Base-by-base conservation (phyloP, 495 filamentous ascomycete species). In the Penicillium bialowiezense region DNA sequence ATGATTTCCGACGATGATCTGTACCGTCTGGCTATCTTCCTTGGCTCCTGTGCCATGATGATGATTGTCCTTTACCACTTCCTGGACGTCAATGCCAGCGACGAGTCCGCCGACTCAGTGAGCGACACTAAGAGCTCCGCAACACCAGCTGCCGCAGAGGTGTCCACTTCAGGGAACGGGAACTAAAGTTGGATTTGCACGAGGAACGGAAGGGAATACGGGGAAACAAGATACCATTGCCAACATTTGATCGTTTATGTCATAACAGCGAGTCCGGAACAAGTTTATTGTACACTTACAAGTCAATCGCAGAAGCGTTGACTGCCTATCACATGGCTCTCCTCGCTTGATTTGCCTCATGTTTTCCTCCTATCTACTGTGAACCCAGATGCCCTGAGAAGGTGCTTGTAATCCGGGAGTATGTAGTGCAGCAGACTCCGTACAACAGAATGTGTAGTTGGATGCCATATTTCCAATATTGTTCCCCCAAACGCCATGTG, bases 21-120 rank as follows among this genome's bases (percentile, higher is more conserved):
- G 59, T 88, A 89, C 73, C 77, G 79, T 21, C 84, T 99, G 18
- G 91, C 93, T 69, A 84, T 96, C 64, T 92, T 96, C 70, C 88
- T 97, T 48, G 93, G 95, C 71, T 90, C 84, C 34, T 78, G 85
- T 26, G 82, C 93, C 58, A 93, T 97, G 91, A 81, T 96, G 44
- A 81, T 99, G 54, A 96, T 96, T 39, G 83, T 97, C 36, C 71
- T 96, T 15, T 97, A 97, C 78, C 90, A 96, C 73, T 97, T 95
- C 77, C 85, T 99, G 58, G 91, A 97, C 62, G 83, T 97, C 76
- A 98, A 98, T 67, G 83, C 91, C 28, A 71, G 76, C 51, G 82
- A 89, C 37, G 77, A 59, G 14, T 29, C 52, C 3, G 34, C 55
- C 14, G 21, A 55, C 19, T 19, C 54, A 50, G 34, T 56, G 12